A percentile compares a stretch with the other conserved stretches of the same genome.
Conservation (phyloP, 768 basidiomycete genomes). For the Leccinum uliginosum region DNA sequence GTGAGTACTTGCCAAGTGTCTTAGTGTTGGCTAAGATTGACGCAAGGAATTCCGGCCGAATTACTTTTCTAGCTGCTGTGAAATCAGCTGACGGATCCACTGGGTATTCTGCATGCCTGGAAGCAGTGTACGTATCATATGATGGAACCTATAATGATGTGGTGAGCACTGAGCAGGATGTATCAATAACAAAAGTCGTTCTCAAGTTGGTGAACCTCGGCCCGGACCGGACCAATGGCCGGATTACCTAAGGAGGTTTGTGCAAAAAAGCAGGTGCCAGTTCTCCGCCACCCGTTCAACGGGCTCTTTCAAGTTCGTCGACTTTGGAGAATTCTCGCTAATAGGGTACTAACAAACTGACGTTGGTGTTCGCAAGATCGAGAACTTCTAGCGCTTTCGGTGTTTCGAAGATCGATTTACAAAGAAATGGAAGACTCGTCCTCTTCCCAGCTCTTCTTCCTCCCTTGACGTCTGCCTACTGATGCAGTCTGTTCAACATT, state of each 20-base stretch:
- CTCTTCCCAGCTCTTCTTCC: conserved; percentile 3
- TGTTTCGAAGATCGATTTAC: conserved; percentile 19
- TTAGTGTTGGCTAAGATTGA: neutral
- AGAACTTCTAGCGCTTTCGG: conserved; percentile 10
- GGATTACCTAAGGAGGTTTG: conserved; percentile 10
- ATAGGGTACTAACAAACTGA: conserved; percentile 4
- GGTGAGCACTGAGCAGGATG: too few species aligned
- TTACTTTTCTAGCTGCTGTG: conserved; percentile 1
- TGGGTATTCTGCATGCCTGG: too few species aligned
- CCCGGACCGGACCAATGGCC: neutral
- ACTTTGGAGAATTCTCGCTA: conserved; percentile 4
- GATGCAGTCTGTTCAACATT: neutral
- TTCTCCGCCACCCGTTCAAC: neutral
- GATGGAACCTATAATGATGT: neutral
- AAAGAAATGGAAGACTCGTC: conserved; percentile 19
- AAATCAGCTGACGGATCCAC: too few species aligned
- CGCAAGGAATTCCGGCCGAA: neutral
- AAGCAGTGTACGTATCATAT: conserved; percentile 1
- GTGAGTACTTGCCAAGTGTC: neutral
- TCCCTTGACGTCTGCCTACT: conserved; percentile 4
- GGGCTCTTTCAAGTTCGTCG: neutral
- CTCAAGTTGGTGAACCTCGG: neutral
- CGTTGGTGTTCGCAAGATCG: conserved; percentile 16
- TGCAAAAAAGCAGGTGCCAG: neutral
- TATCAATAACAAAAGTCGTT: too few species aligned